These are phyloP conservation scores for Westerdykella sp. DNA, from an alignment of 2,329 filamentous ascomycete genomes.

Conservation along the genomic window DNA sequence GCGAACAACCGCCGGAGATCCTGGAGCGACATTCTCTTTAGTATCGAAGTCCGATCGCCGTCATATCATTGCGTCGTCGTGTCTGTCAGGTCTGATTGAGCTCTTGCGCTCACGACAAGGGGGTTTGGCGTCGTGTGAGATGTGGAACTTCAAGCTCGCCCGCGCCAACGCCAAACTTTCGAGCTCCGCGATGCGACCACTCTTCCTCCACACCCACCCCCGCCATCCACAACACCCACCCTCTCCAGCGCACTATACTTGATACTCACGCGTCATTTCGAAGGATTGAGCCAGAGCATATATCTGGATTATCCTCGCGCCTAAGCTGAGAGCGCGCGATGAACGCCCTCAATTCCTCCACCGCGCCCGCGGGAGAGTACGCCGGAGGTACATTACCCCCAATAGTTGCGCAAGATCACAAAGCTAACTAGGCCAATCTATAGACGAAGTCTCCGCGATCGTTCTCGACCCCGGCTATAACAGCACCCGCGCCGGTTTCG, in stretches of 20 bases:
- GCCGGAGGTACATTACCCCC: conserved; percentile 35
- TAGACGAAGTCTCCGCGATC: conserved; percentile 95
- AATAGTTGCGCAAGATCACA: conserved; percentile 4
- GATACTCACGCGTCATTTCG: conserved; percentile 24
- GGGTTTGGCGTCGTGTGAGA: conserved; percentile 10
- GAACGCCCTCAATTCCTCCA: conserved; percentile 35
- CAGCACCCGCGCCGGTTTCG: conserved; percentile 87
- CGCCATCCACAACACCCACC: conserved; percentile 11
- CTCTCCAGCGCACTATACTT: conserved; percentile 3
- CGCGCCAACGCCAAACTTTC: conserved; percentile 20
- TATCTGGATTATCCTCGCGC: no score
- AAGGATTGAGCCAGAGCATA: not conserved
- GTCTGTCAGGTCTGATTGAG: no score
- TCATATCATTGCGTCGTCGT: no score
- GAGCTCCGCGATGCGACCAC: conserved; percentile 24
- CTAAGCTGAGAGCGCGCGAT: conserved; percentile 17
- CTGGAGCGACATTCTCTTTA: conserved; percentile 35
- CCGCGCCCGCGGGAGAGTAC: conserved; percentile 41
- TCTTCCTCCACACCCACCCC: conserved; percentile 22
- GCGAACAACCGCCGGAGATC: conserved; percentile 54
- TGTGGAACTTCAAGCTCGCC: not conserved
- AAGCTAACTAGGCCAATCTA: conserved; percentile 8
- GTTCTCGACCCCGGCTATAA: conserved; percentile 94
- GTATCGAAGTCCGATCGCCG: not conserved
- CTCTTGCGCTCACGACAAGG: not conserved